phyloP scores from a whole-genome alignment of 495 filamentous ascomycete genomes.

The Penicillium soppii region DNA sequence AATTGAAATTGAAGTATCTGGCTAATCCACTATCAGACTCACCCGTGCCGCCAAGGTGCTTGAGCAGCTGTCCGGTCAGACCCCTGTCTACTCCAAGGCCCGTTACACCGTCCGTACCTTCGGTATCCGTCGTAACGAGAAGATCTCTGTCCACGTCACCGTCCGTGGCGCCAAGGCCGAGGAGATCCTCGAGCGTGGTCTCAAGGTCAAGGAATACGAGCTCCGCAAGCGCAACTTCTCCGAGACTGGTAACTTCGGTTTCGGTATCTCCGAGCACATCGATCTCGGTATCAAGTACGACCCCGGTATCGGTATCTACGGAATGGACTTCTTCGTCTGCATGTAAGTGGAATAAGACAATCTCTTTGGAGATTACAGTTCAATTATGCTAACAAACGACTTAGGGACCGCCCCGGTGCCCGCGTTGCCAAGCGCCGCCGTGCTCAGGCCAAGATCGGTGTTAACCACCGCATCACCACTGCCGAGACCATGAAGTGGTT shows the following conservation, averaged over 20 bases:
- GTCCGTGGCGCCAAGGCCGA: slow-evolving; percentile 99
- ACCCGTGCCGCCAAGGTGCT: slow-evolving; percentile 99
- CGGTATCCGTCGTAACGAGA: slow-evolving; percentile 99
- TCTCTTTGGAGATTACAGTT: not conserved
- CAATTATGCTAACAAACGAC: slow-evolving; percentile 23
- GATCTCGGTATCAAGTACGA: slow-evolving; percentile 99
- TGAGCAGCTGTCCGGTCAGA: slow-evolving; percentile 99
- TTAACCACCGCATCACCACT: slow-evolving; percentile 87
- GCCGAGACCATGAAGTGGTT: slow-evolving; percentile 98
- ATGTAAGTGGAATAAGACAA: slow-evolving; percentile 61
- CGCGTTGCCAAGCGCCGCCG: slow-evolving; percentile 94
- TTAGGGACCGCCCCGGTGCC: slow-evolving; percentile 90
- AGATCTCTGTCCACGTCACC: slow-evolving; percentile 99
- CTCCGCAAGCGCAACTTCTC: slow-evolving; percentile 98
- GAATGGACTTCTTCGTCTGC: slow-evolving; percentile 99
- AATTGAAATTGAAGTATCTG: not conserved
- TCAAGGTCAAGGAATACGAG: slow-evolving; percentile 99
- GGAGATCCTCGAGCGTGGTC: slow-evolving; percentile 99
- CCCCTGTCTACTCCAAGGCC: slow-evolving; percentile 99
- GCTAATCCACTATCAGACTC: slow-evolving; percentile 51
- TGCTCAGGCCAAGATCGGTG: slow-evolving; percentile 79
- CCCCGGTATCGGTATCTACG: slow-evolving; percentile 98
- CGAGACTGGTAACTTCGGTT: slow-evolving; percentile 99
- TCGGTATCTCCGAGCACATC: slow-evolving; percentile 99
- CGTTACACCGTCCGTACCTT: slow-evolving; percentile 99